phyloP scores from a whole-genome alignment of 2,329 filamentous ascomycete species.

The Annulohypoxylon truncatum region DNA sequence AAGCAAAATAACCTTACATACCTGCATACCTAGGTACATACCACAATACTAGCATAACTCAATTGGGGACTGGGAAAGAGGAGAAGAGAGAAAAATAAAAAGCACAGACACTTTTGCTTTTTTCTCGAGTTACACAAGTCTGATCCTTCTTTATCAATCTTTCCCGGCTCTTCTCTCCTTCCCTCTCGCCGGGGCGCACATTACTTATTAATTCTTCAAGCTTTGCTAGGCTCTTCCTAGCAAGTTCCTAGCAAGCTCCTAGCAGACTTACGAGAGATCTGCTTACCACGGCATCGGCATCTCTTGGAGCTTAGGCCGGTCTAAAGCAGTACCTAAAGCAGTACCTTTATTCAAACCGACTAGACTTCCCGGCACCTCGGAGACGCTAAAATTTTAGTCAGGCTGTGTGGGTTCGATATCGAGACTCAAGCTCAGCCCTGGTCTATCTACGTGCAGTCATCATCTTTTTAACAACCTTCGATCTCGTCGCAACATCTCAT shows the following conservation, averaged over 20 bases:
- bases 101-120: background rate
- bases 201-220: background rate
- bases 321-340: constrained; percentile 10
- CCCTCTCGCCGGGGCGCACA: background rate
- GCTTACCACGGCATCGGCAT: constrained; percentile 9
- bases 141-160: constrained; percentile 10
- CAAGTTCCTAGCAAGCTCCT: background rate
- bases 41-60: background rate
- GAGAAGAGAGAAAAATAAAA: background rate
- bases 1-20: constrained; percentile 19
- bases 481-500: constrained; percentile 10
- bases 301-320: background rate
- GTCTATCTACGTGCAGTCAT: background rate
- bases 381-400: constrained; percentile 30
- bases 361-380: constrained; percentile 25
- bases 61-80: background rate
- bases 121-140: background rate
- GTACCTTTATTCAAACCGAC: constrained; percentile 11
- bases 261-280: constrained; percentile 10
- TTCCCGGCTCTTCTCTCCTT: background rate
- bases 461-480: background rate
- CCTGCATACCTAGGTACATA: background rate
- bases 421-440: constrained; percentile 3
- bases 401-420: constrained; percentile 15
- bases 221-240: background rate